These are phyloP conservation scores for Neocucurbitaria cava DNA, from an alignment of 2,329 filamentous ascomycete species.

Conservation along the genomic window DNA sequence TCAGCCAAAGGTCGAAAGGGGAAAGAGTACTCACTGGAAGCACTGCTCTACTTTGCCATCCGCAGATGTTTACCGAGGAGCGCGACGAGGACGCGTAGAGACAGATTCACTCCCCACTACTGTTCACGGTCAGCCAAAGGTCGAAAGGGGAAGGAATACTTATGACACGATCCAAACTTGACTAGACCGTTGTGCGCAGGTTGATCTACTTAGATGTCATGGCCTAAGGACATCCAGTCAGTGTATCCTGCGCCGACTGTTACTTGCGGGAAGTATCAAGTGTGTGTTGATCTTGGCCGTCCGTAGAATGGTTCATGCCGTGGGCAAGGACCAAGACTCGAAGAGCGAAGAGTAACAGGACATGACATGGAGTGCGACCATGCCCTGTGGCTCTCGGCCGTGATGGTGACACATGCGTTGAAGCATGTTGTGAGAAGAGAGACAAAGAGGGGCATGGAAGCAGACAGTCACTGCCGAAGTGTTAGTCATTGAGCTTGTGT, in stretches of 20 bases:
- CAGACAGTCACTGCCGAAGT: not conserved
- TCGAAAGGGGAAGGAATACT: not conserved
- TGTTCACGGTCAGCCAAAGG: not conserved
- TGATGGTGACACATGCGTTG: not conserved
- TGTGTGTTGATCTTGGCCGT: not conserved
- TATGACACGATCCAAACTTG: not conserved
- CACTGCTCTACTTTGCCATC: constrained; percentile 16
- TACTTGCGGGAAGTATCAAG: not conserved
- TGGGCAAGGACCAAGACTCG: not conserved
- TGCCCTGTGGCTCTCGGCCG: not conserved
- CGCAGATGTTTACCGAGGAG: constrained; percentile 12
- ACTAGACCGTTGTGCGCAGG: too few relatives aligned
- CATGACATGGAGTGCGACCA: not conserved
- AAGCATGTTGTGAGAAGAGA: too few relatives aligned
- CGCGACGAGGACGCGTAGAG: constrained; percentile 17
- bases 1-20: too few relatives aligned
- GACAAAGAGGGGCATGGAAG: too few relatives aligned
- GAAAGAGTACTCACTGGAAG: not conserved
- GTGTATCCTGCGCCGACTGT: not conserved
- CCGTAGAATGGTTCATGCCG: not conserved
- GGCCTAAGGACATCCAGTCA: too few relatives aligned
- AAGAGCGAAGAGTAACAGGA: not conserved
- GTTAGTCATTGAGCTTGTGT: not conserved
- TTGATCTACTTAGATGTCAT: not conserved
- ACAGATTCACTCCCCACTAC: constrained; percentile 11